A percentile compares a stretch with the other conserved stretches of the same genome.
phyloP scores from a whole-genome alignment of 2,329 filamentous ascomycete genomes.

The Colletotrichum phormii region DNA sequence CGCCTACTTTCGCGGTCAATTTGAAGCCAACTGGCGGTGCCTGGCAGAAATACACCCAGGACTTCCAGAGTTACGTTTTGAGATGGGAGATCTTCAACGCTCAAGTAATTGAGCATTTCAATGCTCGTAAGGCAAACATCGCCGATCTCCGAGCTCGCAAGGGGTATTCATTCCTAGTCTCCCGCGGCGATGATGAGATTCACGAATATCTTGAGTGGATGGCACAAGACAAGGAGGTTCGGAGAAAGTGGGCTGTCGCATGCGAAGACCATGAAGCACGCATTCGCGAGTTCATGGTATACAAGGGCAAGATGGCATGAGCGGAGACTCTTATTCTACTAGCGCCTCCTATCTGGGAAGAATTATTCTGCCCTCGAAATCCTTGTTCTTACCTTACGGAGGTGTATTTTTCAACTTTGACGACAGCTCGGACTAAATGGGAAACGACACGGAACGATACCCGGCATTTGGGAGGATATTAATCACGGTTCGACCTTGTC shows the following conservation, averaged over 20 bases:
- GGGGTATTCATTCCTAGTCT: slow-evolving; percentile 58
- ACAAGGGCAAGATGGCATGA: slow-evolving; percentile 57
- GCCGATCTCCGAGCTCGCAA: slow-evolving; percentile 52
- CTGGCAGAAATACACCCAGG: slow-evolving; percentile 64
- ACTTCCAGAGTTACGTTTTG: slow-evolving; percentile 66
- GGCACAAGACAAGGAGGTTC: slow-evolving; percentile 73
- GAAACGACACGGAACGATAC: slow-evolving; percentile 34
- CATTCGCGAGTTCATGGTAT: slow-evolving; percentile 67
- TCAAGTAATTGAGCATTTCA: slow-evolving; percentile 67
- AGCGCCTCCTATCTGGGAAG: background rate
- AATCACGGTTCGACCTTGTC: slow-evolving; percentile 24
- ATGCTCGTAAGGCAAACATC: slow-evolving; percentile 60
- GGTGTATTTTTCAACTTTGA: slow-evolving; percentile 23
- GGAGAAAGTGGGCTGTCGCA: slow-evolving; percentile 69
- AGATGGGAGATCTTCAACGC: slow-evolving; percentile 56
- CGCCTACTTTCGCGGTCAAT: slow-evolving; percentile 54
- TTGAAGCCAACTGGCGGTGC: slow-evolving; percentile 55
- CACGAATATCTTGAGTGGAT: slow-evolving; percentile 69
- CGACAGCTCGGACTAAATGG: slow-evolving; percentile 31
- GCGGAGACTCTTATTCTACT: background rate
- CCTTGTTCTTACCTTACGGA: slow-evolving; percentile 5
- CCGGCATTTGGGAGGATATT: slow-evolving; percentile 33
- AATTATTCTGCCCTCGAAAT: background rate
- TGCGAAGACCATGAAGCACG: slow-evolving; percentile 70
- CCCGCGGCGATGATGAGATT: slow-evolving; percentile 58